Evolutionary conservation across 192 early-diverging fungal species (phyloP), one percentile per base, ranked within the genome.

Genomic region (Linnemannia zychae): DNA sequence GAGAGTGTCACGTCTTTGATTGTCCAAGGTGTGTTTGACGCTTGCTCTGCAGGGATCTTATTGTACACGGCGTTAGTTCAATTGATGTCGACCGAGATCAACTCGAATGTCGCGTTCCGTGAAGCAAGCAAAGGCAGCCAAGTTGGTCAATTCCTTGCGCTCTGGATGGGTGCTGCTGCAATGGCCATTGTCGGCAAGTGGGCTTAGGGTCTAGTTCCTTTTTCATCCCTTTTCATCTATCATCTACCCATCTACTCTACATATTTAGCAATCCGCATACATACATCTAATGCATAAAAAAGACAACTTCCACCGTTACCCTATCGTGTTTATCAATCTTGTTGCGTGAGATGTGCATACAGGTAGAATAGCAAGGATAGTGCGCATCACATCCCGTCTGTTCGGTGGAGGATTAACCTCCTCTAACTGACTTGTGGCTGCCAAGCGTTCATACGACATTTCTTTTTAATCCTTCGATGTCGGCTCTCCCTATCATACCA

Each of bases 141-240:
- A 67, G 63, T 86, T 15, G 60, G 74, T 0, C 94, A 91, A 44
- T 93, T 96, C 76, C 46, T 81, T 0, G 83, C 91, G 33, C 86
- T 97, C 84, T 96, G 94, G 74, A 1, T 89, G 18, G 97, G 97
- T 18, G 94, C 94, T 40, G 90, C 88, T 3, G 87, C 90, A 4
- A 98, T 97, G 96, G 88, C 94, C 31, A n/a, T 96, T 44, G 89
- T 98, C 80, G 96, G 95, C 44, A 92, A 85, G 69, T 96, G 93
- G 92, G 94, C 94, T 0, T 96, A 89, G 50, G 4, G 40, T 47
- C 20, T 44, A 24, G 36, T 3, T 3, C 20, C 11, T 75, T 2
- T 49, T 22, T 9, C 9, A 33, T 24, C 5, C 13, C 4, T 24
- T 49, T 22, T 15, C 24, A 9, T n/a, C 15, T 28, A 49, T 12